phyloP scores from a whole-genome alignment of 2,329 filamentous ascomycete genomes.

The Atkinsonella texensis region DNA sequence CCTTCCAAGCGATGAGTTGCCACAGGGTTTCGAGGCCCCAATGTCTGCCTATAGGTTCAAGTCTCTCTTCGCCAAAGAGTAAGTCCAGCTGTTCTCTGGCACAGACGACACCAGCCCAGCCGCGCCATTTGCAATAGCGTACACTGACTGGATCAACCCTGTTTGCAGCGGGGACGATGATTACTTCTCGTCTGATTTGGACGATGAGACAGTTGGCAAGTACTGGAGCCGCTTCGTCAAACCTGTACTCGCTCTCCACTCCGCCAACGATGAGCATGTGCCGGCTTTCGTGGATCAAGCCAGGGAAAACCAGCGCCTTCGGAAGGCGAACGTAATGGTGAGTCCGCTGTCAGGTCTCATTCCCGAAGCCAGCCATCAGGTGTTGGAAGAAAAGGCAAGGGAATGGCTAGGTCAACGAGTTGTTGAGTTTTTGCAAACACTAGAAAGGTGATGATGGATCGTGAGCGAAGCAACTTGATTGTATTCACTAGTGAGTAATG shows the following conservation, averaged over 20 bases:
- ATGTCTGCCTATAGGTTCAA: slow-evolving; percentile 42
- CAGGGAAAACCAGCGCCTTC: slow-evolving; percentile 46
- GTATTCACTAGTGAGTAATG: too few species aligned
- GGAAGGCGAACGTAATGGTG: slow-evolving; percentile 28
- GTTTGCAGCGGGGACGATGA: slow-evolving; percentile 59
- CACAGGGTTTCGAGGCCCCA: slow-evolving; percentile 28
- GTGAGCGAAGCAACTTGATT: background rate
- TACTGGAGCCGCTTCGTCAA: slow-evolving; percentile 56
- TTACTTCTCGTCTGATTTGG: slow-evolving; percentile 74
- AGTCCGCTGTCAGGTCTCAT: slow-evolving; percentile 41
- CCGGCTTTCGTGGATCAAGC: slow-evolving; percentile 45
- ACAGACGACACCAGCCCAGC: background rate
- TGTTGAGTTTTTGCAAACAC: slow-evolving; percentile 29
- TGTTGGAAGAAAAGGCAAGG: slow-evolving; percentile 32
- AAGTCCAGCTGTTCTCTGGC: slow-evolving; percentile 14
- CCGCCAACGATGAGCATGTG: slow-evolving; percentile 54
- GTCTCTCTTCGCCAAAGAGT: slow-evolving; percentile 39
- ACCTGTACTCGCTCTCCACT: slow-evolving; percentile 52
- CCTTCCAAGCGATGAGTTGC: slow-evolving; percentile 36
- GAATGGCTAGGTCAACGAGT: slow-evolving; percentile 38
- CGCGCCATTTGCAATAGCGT: background rate
- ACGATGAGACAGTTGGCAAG: slow-evolving; percentile 36
- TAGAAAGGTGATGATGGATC: slow-evolving; percentile 8
- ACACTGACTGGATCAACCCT: background rate
- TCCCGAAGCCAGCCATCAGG: slow-evolving; percentile 39